Percentiles rank a stretch among this genome's conserved stretches.
These are phyloP conservation scores for Pyricularia grisea DNA, from an alignment of 2,329 filamentous ascomycete genomes.

Conservation along the genomic window DNA sequence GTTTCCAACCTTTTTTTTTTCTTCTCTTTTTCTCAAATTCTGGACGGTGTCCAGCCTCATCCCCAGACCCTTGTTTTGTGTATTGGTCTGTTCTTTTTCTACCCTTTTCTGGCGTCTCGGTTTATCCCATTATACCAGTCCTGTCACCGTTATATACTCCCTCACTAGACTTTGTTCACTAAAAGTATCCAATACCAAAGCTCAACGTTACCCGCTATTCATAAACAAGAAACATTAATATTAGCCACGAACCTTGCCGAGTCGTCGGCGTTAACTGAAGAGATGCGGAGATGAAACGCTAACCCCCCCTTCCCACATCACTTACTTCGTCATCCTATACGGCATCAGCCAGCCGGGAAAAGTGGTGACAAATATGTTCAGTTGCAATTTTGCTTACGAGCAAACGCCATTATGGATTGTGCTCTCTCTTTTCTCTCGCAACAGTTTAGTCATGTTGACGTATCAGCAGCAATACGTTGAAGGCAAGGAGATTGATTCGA, in stretches of 20 bases:
- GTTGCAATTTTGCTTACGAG: background rate
- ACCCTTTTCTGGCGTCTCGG: background rate
- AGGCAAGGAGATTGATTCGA: no score
- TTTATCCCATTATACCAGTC: background rate
- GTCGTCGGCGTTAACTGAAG: background rate
- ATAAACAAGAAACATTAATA: background rate
- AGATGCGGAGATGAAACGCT: background rate
- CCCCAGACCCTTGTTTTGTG: background rate
- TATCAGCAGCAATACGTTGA: no score
- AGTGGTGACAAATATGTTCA: background rate
- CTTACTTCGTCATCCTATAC: no score
- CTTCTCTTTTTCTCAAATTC: background rate
- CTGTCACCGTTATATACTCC: background rate
- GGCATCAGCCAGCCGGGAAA: no score
- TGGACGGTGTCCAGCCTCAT: background rate
- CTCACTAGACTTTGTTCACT: background rate
- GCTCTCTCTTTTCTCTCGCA: no score
- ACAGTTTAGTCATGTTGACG: no score
- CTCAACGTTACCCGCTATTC: background rate
- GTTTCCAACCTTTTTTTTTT: background rate
- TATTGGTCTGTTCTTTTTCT: background rate
- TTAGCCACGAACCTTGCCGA: background rate
- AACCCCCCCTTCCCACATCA: no score
- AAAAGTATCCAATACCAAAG: background rate
- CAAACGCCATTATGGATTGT: no score